Conservation (phyloP, 768 basidiomycete species). For the Auriscalpium microsporum region DNA sequence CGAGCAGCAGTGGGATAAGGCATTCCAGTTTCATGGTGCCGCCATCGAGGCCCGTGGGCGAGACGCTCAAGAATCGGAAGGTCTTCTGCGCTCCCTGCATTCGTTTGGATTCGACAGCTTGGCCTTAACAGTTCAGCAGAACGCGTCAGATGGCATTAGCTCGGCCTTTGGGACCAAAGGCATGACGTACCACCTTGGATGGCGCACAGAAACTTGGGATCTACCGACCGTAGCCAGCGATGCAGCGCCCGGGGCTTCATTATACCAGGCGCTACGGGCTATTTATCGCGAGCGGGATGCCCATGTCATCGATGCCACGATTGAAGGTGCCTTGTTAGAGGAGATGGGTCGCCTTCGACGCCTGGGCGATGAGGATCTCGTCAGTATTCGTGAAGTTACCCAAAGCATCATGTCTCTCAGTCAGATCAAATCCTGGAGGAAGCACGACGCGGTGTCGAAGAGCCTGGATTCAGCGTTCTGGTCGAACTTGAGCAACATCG, state of each 20-base stretch:
- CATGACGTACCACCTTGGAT: slow-evolving; percentile 75
- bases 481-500: slow-evolving; percentile 38
- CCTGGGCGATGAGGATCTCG: slow-evolving; percentile 73
- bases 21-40: slow-evolving; percentile 86
- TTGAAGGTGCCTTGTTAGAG: slow-evolving; percentile 42
- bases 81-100: slow-evolving; percentile 74
- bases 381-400: slow-evolving; percentile 60
- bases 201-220: slow-evolving; percentile 96
- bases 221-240: slow-evolving; percentile 54
- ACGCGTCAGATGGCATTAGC: slow-evolving; percentile 26
- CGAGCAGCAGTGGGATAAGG: slow-evolving; percentile 87
- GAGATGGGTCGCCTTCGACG: slow-evolving; percentile 58
- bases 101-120: slow-evolving; percentile 85
- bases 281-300: slow-evolving; percentile 71
- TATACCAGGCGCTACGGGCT: slow-evolving; percentile 76
- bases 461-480: slow-evolving; percentile 28
- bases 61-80: slow-evolving; percentile 40
- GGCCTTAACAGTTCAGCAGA: slow-evolving; percentile 62
- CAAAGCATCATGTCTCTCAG: slow-evolving; percentile 74
- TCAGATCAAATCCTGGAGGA: slow-evolving; percentile 65
- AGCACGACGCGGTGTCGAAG: slow-evolving; percentile 27
- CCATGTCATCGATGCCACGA: slow-evolving; percentile 34
- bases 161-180: slow-evolving; percentile 27
- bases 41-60: slow-evolving; percentile 54
- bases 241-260: slow-evolving; percentile 41